A percentile compares a stretch with the other conserved stretches of the same genome.
phyloP scores from a whole-genome alignment of 176 grass and related monocot genomes.

The Bolboschoenus planiculmis region DNA sequence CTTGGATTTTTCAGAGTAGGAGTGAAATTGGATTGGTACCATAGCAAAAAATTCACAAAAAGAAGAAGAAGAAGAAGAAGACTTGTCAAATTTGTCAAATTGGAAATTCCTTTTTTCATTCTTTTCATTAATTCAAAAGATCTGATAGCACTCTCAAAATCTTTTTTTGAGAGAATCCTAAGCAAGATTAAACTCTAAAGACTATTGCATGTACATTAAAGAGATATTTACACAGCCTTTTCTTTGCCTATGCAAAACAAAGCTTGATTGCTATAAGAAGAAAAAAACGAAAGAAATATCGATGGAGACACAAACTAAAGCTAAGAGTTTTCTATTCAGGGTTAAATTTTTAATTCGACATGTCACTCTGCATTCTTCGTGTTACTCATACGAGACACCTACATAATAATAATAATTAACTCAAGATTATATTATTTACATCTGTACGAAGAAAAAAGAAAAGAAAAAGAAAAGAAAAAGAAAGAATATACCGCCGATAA shows the following conservation, averaged over 20 bases:
- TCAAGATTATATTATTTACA: neutral
- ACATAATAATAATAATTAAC: constrained; percentile 3
- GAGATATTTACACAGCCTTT: neutral
- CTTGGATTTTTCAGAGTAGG: neutral
- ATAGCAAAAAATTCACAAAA: neutral
- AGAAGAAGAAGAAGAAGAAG: neutral
- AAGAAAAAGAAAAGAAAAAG: neutral
- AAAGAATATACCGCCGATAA: neutral
- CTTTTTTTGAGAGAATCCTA: neutral
- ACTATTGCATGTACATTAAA: neutral
- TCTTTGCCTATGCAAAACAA: neutral
- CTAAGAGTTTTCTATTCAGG: neutral
- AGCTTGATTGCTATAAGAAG: constrained; percentile 1
- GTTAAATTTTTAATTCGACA: constrained; percentile 9
- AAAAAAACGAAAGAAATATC: neutral
- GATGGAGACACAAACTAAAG: neutral
- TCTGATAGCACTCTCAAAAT: neutral
- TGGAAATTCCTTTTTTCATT: neutral
- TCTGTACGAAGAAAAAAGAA: neutral
- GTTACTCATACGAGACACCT: constrained; percentile 38
- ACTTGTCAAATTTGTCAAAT: neutral
- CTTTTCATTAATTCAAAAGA: neutral
- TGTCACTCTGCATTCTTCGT: constrained; percentile 14
- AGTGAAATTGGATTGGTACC: neutral
- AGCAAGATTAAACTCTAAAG: neutral